Conservation (phyloP, 2,329 filamentous ascomycete genomes). For the Xylaria sp. region DNA sequence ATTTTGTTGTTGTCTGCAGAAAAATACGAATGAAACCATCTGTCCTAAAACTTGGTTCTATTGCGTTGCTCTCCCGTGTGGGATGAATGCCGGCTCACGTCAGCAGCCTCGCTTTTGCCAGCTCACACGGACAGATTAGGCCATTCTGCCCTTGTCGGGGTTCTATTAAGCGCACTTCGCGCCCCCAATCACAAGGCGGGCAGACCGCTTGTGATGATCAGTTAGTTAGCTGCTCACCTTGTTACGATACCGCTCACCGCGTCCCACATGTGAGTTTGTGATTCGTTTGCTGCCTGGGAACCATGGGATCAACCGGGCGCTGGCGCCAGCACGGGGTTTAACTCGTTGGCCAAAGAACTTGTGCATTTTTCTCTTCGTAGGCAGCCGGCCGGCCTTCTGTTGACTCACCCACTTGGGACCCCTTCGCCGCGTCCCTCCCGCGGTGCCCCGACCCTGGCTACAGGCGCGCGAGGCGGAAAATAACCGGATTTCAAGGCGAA, state of each 20-base stretch:
- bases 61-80: constrained; percentile 10
- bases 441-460: background rate
- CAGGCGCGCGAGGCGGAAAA: background rate
- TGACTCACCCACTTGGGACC: background rate
- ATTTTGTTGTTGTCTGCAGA: constrained; percentile 6
- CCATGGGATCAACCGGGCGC: constrained; percentile 14
- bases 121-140: constrained; percentile 3
- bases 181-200: constrained; percentile 7
- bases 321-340: constrained; percentile 26
- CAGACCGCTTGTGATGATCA: background rate
- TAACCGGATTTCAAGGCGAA: background rate
- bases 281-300: background rate
- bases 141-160: constrained; percentile 4
- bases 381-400: background rate
- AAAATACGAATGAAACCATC: constrained; percentile 1
- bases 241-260: constrained; percentile 22
- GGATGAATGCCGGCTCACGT: constrained; percentile 33
- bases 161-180: constrained; percentile 26
- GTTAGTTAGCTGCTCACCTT: constrained; percentile 25
- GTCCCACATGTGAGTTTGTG: constrained; percentile 8
- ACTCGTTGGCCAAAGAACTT: background rate
- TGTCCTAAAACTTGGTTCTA: background rate
- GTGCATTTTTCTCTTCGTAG: constrained; percentile 1
- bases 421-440: background rate
- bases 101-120: constrained; percentile 31